Evolutionary conservation across 495 filamentous ascomycete species (phyloP).

Genomic region (Trichoderma asperelloides): DNA sequence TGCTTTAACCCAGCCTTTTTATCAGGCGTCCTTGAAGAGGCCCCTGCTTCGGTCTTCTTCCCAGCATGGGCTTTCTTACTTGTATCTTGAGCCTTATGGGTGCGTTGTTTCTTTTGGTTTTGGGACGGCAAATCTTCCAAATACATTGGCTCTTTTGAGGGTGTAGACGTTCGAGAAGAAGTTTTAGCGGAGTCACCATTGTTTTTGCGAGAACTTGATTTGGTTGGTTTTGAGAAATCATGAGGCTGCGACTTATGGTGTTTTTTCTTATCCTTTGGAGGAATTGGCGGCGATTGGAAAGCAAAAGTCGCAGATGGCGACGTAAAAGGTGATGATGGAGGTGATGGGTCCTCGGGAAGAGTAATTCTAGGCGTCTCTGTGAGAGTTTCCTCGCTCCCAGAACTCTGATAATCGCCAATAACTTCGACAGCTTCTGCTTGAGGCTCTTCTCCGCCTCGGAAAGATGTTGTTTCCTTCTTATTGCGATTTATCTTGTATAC

Average conservation of each 20-base stretch:
- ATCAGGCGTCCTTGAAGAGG: not conserved
- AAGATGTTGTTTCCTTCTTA: slow-evolving; percentile 26
- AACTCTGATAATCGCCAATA: not conserved
- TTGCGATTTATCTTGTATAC: slow-evolving; percentile 36
- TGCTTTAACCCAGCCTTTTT: not conserved
- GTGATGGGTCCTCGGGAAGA: not conserved
- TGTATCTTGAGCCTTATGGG: not conserved
- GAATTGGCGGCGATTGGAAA: not conserved
- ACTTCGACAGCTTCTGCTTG: not conserved
- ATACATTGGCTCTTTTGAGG: slow-evolving; percentile 4
- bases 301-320: not conserved
- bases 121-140: not conserved
- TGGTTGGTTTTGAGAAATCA: slow-evolving; percentile 1
- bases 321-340: not conserved
- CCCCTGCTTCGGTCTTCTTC: not conserved
- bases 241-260: not conserved
- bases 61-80: not conserved
- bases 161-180: not conserved
- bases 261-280: not conserved
- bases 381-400: not conserved
- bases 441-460: slow-evolving; percentile 22
- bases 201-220: not conserved
- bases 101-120: not conserved
- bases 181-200: not conserved
- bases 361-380: not conserved